phyloP scores from a whole-genome alignment of 345 rosid species.

The Boechera stricta region DNA sequence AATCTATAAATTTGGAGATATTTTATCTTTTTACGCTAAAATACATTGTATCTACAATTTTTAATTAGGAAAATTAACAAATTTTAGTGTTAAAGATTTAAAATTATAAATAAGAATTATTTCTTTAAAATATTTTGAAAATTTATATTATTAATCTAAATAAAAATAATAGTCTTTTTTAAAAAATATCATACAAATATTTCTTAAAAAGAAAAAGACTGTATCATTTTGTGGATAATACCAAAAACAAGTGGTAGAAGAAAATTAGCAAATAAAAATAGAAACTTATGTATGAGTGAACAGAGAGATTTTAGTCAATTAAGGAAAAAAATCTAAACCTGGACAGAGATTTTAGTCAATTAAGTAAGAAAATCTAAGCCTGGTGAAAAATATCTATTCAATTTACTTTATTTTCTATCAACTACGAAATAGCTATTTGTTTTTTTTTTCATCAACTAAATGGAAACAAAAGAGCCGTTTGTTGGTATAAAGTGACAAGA shows the following conservation, averaged over 20 bases:
- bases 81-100: no score
- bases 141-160: no score
- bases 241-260: neutral
- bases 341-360: neutral
- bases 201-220: neutral
- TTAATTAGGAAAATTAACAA: neutral
- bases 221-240: neutral
- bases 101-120: no score
- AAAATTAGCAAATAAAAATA: neutral
- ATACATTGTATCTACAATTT: neutral
- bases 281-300: neutral
- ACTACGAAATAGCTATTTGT: neutral
- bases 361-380: neutral
- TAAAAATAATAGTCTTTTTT: no score
- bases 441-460: neutral
- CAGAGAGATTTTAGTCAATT: no score
- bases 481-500: neutral
- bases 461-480: neutral
- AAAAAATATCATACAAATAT: neutral
- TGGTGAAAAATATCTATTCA: neutral
- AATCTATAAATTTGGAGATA: neutral
- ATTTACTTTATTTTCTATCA: neutral
- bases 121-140: no score
- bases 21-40: no score
- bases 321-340: neutral